phyloP scores from a whole-genome alignment of 352 stramenopile genomes.

The Globisporangium nodosum region DNA sequence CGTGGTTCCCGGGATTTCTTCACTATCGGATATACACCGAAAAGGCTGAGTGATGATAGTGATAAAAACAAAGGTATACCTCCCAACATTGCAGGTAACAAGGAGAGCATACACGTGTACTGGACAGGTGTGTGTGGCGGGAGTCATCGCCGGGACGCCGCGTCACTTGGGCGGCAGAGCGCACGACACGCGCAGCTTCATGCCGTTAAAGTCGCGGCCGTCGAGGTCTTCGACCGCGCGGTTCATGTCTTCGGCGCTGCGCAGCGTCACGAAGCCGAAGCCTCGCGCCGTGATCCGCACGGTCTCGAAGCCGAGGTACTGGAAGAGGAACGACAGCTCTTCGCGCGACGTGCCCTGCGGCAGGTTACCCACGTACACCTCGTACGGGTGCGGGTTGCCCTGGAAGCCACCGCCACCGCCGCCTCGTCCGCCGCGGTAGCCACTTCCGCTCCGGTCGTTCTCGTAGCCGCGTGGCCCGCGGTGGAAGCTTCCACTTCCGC shows the following conservation, averaged over 20 bases:
- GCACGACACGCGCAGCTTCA: slow-evolving; percentile 67
- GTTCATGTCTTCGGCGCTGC: slow-evolving; percentile 71
- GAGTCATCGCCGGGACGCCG: neutral
- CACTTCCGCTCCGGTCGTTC: slow-evolving; percentile 9
- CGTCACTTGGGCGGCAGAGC: slow-evolving; percentile 43
- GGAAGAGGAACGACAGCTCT: slow-evolving; percentile 76
- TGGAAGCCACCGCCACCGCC: slow-evolving; percentile 38
- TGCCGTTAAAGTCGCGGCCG: slow-evolving; percentile 72
- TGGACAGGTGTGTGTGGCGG: neutral
- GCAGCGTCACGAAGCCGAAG: slow-evolving; percentile 80
- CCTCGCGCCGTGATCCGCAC: slow-evolving; percentile 80
- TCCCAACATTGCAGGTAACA: no score
- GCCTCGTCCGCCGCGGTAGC: slow-evolving; percentile 19
- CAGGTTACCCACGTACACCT: slow-evolving; percentile 84
- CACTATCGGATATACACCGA: no score
- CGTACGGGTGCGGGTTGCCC: slow-evolving; percentile 53
- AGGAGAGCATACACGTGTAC: no score
- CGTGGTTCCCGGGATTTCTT: no score
- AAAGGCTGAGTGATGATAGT: no score
- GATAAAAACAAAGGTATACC: no score
- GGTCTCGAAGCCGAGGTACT: slow-evolving; percentile 75
- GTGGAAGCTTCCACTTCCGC: slow-evolving; percentile 27
- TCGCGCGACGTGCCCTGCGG: slow-evolving; percentile 72
- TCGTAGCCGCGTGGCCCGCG: neutral
- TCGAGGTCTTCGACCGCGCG: slow-evolving; percentile 77